Evolutionary conservation across 352 stramenopile species (phyloP).

Genomic region (Halophytophthora batemanensis): DNA sequence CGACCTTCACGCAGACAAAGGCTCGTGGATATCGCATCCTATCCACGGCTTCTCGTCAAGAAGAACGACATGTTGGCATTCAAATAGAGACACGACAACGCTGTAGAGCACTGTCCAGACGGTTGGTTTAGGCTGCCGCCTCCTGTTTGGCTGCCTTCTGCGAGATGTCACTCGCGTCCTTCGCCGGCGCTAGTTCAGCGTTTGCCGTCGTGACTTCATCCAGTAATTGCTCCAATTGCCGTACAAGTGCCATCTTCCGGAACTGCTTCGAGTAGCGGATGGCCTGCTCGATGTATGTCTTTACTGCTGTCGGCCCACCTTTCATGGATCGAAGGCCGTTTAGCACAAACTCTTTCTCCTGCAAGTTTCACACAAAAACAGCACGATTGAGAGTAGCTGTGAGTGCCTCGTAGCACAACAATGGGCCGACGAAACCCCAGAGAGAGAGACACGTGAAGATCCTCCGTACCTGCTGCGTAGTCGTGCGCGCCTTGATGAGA

Average conservation of each 20-base stretch:
- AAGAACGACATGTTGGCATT: slow-evolving; percentile 3
- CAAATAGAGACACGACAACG: slow-evolving; percentile 13
- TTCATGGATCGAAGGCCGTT: slow-evolving; percentile 71
- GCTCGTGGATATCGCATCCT: not conserved
- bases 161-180: not conserved
- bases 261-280: slow-evolving; percentile 63
- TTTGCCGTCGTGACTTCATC: slow-evolving; percentile 22
- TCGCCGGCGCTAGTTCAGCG: slow-evolving; percentile 1
- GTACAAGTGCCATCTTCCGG: slow-evolving; percentile 59
- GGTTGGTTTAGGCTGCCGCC: slow-evolving; percentile 13
- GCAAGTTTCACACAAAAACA: slow-evolving; percentile 2
- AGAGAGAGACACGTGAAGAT: not conserved
- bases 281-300: slow-evolving; percentile 73
- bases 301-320: slow-evolving; percentile 47
- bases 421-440: not conserved
- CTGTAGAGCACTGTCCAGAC: slow-evolving; percentile 1
- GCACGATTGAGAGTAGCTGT: not conserved
- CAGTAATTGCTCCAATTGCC: slow-evolving; percentile 41
- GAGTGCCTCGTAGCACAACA: not conserved
- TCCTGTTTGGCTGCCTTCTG: not conserved
- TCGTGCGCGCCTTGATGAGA: slow-evolving; percentile 70
- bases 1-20: not conserved
- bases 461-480: slow-evolving; percentile 56
- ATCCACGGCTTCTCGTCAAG: too few relatives aligned
- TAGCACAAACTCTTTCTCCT: slow-evolving; percentile 82